Evolutionary conservation across 371 early-diverging fungal species (phyloP).

Genomic region (Apophysomyces trapeziformis): DNA sequence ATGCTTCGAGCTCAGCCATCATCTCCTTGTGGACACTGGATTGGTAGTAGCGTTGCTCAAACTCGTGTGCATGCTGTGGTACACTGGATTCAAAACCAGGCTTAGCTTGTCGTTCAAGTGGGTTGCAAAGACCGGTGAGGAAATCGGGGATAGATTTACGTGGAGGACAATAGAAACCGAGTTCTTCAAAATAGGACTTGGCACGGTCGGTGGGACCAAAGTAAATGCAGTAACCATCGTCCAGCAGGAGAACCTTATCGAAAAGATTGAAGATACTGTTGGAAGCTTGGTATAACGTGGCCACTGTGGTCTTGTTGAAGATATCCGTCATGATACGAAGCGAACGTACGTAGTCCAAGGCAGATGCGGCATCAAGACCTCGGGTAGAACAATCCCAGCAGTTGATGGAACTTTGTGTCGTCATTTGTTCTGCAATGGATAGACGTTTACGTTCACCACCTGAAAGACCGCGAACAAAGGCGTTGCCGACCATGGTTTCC

Average conservation of each 20-base stretch:
- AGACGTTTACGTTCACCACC: slow-evolving; percentile 92
- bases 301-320: slow-evolving; percentile 64
- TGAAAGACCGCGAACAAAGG: slow-evolving; percentile 78
- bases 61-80: slow-evolving; percentile 51
- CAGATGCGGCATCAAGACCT: slow-evolving; percentile 91
- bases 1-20: slow-evolving; percentile 42
- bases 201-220: slow-evolving; percentile 71
- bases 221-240: slow-evolving; percentile 75
- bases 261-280: slow-evolving; percentile 78
- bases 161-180: slow-evolving; percentile 72
- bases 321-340: slow-evolving; percentile 71
- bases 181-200: slow-evolving; percentile 68
- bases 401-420: slow-evolving; percentile 72
- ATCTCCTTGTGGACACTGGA: slow-evolving; percentile 39
- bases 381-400: slow-evolving; percentile 89
- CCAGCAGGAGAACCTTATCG: slow-evolving; percentile 72
- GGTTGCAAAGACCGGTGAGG: slow-evolving; percentile 66
- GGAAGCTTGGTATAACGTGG: slow-evolving; percentile 71
- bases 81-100: slow-evolving; percentile 56
- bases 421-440: slow-evolving; percentile 87
- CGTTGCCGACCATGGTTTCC: slow-evolving; percentile 84
- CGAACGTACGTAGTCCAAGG: slow-evolving; percentile 75
- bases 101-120: slow-evolving; percentile 61
- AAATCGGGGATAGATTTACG: slow-evolving; percentile 81
- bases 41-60: slow-evolving; percentile 46